phyloP scores from a whole-genome alignment of 2,329 filamentous ascomycete species.

The Stagonosporopsis vannaccii region DNA sequence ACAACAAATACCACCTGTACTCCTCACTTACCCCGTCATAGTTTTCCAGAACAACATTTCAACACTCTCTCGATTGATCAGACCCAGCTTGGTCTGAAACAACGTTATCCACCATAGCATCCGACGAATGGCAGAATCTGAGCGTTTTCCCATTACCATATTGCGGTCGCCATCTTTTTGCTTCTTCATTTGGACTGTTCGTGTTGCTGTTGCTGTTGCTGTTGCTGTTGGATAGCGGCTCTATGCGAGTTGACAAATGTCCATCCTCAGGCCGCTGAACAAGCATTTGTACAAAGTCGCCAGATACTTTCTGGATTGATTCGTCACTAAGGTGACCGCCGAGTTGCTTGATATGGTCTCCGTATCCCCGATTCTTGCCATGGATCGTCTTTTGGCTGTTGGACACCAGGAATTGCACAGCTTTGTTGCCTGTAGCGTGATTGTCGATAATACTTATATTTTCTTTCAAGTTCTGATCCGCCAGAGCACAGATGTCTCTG shows the following conservation, averaged over 20 bases:
- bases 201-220: no score
- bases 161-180: neutral
- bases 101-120: neutral
- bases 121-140: neutral
- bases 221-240: neutral
- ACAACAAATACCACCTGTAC: no score
- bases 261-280: neutral
- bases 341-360: conserved; percentile 11
- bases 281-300: conserved; percentile 1
- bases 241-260: neutral
- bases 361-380: conserved; percentile 18
- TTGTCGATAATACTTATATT: conserved; percentile 20
- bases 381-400: conserved; percentile 19
- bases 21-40: no score
- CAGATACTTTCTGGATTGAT: conserved; percentile 9
- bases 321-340: conserved; percentile 12
- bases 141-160: conserved; percentile 1
- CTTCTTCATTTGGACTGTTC: neutral
- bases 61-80: neutral
- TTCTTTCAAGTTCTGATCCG: conserved; percentile 14
- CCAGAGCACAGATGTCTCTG: conserved; percentile 17
- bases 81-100: neutral
- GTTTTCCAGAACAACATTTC: neutral
- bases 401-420: conserved; percentile 18
- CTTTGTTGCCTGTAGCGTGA: conserved; percentile 16